Percentiles rank a stretch among this genome's conserved stretches.
phyloP scores from a whole-genome alignment of 257 asterid species.

The Vinca minor region DNA sequence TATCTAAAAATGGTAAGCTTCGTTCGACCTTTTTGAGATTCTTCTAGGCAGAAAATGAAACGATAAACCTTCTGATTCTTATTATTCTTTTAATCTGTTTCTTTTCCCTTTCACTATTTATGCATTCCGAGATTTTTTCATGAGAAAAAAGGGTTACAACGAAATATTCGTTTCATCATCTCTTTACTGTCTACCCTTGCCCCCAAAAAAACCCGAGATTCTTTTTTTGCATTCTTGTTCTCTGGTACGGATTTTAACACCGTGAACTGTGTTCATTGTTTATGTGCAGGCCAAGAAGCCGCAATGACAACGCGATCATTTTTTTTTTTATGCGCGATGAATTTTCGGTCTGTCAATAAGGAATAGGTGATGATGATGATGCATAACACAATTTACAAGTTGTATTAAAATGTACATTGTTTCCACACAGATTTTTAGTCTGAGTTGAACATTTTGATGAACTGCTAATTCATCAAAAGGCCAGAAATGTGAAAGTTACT shows the following conservation, averaged over 20 bases:
- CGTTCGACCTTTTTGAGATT: not conserved
- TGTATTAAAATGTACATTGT: too few relatives aligned
- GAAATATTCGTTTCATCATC: too few relatives aligned
- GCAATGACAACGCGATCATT: not conserved
- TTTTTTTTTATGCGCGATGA: not conserved
- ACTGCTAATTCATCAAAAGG: not conserved
- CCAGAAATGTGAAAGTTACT: too few relatives aligned
- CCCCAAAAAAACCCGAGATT: too few relatives aligned
- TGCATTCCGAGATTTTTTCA: too few relatives aligned
- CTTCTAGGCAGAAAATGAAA: not conserved
- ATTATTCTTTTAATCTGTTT: not conserved
- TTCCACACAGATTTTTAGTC: not conserved
- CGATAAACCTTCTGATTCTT: not conserved
- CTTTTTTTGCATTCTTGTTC: too few relatives aligned
- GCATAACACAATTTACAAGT: not conserved
- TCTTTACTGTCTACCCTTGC: too few relatives aligned
- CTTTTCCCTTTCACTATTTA: too few relatives aligned
- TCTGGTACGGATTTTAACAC: too few relatives aligned
- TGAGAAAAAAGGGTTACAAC: too few relatives aligned
- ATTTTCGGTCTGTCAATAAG: too few relatives aligned
- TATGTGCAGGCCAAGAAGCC: not conserved
- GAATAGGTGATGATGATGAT: too few relatives aligned
- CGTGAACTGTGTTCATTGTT: not conserved
- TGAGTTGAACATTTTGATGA: not conserved
- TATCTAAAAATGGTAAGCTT: slow-evolving; percentile 59